Percentiles rank a stretch among this genome's conserved stretches.
Evolutionary conservation across 139 green algal genomes (phyloP).

Genomic region (Chlorokybus atmophyticus): DNA sequence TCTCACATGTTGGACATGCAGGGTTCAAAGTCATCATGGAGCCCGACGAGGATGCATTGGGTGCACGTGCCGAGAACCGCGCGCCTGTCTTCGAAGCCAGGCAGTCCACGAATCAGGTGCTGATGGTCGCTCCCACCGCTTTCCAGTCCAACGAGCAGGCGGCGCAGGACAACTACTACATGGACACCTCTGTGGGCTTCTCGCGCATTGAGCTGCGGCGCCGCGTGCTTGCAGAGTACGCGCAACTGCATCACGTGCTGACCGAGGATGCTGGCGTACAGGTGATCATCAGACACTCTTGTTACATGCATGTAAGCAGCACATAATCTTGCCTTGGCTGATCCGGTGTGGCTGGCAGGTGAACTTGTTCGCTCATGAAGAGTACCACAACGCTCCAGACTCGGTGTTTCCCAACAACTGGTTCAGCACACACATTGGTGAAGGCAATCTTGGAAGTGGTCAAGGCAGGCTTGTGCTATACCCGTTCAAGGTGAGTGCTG

Average conservation of each 20-base stretch:
- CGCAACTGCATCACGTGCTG: slow-evolving; percentile 57
- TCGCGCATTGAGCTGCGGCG: slow-evolving; percentile 8
- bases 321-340: too few species aligned
- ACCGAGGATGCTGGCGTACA: slow-evolving; percentile 39
- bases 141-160: slow-evolving; percentile 90
- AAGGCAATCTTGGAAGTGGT: slow-evolving; percentile 36
- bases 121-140: slow-evolving; percentile 88
- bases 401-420: slow-evolving; percentile 97
- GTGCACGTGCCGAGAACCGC: too few species aligned
- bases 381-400: slow-evolving; percentile 74
- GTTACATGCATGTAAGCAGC: too few species aligned
- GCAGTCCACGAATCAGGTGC: slow-evolving; percentile 43
- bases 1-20: too few species aligned
- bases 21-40: too few species aligned
- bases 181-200: slow-evolving; percentile 2
- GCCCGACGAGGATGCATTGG: too few species aligned
- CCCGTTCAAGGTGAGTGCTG: slow-evolving; percentile 80
- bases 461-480: slow-evolving; percentile 60
- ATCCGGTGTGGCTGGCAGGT: too few species aligned
- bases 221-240: slow-evolving; percentile 60
- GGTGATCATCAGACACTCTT: too few species aligned
- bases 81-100: too few species aligned
- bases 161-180: slow-evolving; percentile 43
- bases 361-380: slow-evolving; percentile 53
- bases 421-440: slow-evolving; percentile 51